phyloP scores from a whole-genome alignment of 371 early-diverging fungal genomes.

The Apophysomyces elegans region DNA sequence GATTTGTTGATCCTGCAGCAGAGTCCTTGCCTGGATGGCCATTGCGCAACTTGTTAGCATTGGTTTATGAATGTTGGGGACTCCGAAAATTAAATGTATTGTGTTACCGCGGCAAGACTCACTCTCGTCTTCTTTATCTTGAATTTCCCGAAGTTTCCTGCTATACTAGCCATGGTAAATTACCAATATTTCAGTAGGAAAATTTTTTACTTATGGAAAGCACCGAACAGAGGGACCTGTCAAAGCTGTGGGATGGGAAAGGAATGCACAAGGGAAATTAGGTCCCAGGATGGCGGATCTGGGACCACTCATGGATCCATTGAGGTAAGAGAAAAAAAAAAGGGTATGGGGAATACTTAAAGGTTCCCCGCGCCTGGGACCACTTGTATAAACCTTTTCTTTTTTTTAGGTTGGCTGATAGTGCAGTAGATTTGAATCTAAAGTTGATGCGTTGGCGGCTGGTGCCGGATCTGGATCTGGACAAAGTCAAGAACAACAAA shows the following conservation, averaged over 20 bases:
- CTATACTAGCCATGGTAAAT: background rate
- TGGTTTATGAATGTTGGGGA: constrained; percentile 57
- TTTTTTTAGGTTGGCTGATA: constrained; percentile 70
- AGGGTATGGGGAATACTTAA: too few relatives aligned
- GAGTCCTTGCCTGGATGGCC: constrained; percentile 86
- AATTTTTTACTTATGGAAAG: constrained; percentile 17
- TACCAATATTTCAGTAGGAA: background rate
- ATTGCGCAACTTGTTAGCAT: constrained; percentile 79
- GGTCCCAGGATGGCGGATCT: constrained; percentile 86
- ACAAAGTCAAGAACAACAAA: constrained; percentile 72
- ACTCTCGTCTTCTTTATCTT: constrained; percentile 22
- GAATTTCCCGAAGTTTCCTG: constrained; percentile 26
- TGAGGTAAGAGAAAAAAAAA: constrained; percentile 36
- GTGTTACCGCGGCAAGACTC: constrained; percentile 73
- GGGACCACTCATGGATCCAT: constrained; percentile 85
- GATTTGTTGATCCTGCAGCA: constrained; percentile 85
- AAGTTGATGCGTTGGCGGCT: constrained; percentile 97
- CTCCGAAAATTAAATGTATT: constrained; percentile 59
- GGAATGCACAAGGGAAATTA: constrained; percentile 77
- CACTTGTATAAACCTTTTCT: background rate
- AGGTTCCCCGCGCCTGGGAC: too few relatives aligned
- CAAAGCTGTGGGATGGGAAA: constrained; percentile 92
- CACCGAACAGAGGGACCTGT: constrained; percentile 31
- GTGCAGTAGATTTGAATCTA: constrained; percentile 91
- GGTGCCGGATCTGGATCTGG: constrained; percentile 84